Evolutionary conservation across 306 rosid species (phyloP), one percentile per base, ranked within the genome.

Genomic region (Lathyrus aphaca): DNA sequence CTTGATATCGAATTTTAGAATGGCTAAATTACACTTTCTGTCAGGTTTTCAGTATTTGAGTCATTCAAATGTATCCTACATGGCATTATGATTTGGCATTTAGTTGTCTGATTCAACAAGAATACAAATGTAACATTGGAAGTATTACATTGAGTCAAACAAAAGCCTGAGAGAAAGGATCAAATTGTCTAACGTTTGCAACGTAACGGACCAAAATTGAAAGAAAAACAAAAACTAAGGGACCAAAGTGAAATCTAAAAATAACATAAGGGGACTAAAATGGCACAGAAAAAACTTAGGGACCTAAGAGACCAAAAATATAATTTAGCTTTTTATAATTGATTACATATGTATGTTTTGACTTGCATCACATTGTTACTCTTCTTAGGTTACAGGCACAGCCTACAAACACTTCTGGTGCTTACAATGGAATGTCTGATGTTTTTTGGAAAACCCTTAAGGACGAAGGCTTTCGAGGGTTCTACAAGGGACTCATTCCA

Each of bases 401-500:
- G 54, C 82, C 66, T 40, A 14, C 57, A 21, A 76, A 83, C 69
- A 10, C 37, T 10, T 64, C 84, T 39, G 2, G 37, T 69, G 75
- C 76, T 58, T 80, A 83, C 80, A 77, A n/a, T 64, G 87, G 87
- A 66, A 83, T 83, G 87, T 77, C 82, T 65, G 84, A 83, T 73
- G 87, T 75, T 40, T 83, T 83, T 50, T 66, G 82, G 87, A 83
- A 39, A 80, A 83, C 84, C 54, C 69, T 83, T 4, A 44, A 74
- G 76, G 72, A 69, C 25, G 87, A 83, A 69, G 80, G 84, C 29
- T 44, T 77, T 4, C 51, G 76, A 69, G 87, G 87, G 37, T 83
- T 80, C 84, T 83, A 83, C 48, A 83, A 80, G 67, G 87, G 87
- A 29, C 87, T 83, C 45, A 39, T 83, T 77, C 87, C 87, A 21